A percentile compares a stretch with the other conserved stretches of the same genome.
Evolutionary conservation across 139 green algal species (phyloP).

Genomic region (Tetraselmis chui): DNA sequence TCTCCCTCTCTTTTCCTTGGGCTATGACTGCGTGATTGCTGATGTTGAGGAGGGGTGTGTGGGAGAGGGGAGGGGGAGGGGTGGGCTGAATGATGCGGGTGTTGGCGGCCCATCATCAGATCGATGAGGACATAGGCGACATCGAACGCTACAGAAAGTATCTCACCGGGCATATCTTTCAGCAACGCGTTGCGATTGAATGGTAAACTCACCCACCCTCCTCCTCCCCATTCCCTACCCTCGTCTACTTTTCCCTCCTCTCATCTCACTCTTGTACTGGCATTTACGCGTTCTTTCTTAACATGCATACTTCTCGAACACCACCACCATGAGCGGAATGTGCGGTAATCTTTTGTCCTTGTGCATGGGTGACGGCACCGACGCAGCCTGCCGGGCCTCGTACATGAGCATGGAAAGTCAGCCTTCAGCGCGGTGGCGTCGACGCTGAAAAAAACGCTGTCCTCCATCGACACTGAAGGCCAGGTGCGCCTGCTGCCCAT

Average conservation of each 20-base stretch:
- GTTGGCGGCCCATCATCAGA: neutral
- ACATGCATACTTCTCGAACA: neutral
- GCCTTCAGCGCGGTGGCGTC: neutral
- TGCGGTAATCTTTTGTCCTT: too few species aligned
- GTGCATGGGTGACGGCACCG: too few species aligned
- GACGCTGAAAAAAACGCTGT: neutral
- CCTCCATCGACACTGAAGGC: neutral
- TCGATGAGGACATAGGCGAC: neutral
- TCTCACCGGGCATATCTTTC: neutral
- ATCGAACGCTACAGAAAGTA: neutral
- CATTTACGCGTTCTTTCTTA: neutral
- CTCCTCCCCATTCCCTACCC: neutral
- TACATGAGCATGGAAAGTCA: neutral
- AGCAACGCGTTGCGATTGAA: neutral
- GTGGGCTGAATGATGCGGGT: neutral
- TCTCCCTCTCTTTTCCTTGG: neutral
- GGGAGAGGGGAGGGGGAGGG: too few species aligned
- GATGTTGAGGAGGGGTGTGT: neutral
- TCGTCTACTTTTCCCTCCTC: neutral
- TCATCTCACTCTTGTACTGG: neutral
- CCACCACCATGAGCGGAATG: too few species aligned
- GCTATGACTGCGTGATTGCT: too few species aligned
- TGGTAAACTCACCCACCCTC: neutral
- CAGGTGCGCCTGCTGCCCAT: neutral
- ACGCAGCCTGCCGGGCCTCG: neutral